Evolutionary conservation across 2,329 filamentous ascomycete genomes (phyloP), one percentile per base, ranked within the genome.

Genomic region (Chaetomium strumarium): DNA sequence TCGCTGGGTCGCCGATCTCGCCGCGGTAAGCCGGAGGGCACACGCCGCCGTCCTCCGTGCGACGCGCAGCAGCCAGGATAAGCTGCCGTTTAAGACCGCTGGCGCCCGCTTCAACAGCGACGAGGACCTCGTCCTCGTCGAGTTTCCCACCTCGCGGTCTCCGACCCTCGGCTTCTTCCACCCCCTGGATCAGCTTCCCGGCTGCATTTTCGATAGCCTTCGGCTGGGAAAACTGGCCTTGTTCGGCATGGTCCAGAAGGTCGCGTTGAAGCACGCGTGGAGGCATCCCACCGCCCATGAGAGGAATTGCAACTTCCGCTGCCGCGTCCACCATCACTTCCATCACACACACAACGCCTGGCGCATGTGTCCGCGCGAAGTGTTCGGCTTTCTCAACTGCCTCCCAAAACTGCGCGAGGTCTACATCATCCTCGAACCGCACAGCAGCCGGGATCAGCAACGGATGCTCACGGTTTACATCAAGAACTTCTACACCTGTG

Each of bases 351-450:
- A 54, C 13, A n/a, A 39, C 5, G 0, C 3, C 1, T 52, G 37
- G 49, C 57, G 45, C 14, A 45, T 58, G 24, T 66, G 66, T 41
- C 58, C 59, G 1, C 2, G 31, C 4, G 57, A 53, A 49, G 47
- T 64, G 13, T 55, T 39, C 5, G 34, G 53, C 11, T 63, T 66
- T 13, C 8, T 68, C 4, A 52, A 60, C 7, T 51, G 54, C n/a
- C 68, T 70, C 33, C 33, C 47, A 0, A 41, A 62, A 17, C 48
- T 71, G 0, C 46, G 65, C 43, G 38, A 52, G 5, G 58, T 70
- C 33, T 69, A 66, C 52, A 47, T 71, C 39, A 53, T 70, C 8
- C 29, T 62, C 11, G 55, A 58, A 0, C 17, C 10, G 2, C 12
- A 17, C 20, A 19, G n/a, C 10, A 20, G 19, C 33, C 36, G 24